Percentiles rank a stretch among this genome's conserved stretches.
Conservation (phyloP, 306 rosid species). For the Cucurbita argyrosperma region DNA sequence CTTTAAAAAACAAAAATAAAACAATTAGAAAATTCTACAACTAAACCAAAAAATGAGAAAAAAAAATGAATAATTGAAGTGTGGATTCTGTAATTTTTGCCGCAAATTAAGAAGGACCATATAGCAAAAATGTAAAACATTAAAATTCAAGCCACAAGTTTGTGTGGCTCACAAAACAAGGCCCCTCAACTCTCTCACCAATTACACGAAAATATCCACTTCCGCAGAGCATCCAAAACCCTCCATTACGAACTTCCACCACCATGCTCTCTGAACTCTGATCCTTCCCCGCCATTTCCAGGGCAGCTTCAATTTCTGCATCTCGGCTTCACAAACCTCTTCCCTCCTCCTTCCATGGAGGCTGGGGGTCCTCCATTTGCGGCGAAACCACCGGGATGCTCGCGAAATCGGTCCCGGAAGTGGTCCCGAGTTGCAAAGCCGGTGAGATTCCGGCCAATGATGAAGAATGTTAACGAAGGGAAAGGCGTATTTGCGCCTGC, state of each 20-base stretch:
- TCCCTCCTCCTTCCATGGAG: slow-evolving; percentile 51
- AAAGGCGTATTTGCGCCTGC: slow-evolving; percentile 84
- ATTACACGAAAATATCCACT: not conserved
- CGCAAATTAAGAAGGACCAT: not conserved
- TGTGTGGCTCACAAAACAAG: slow-evolving; percentile 7
- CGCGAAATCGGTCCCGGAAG: slow-evolving; percentile 38
- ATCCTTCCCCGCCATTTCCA: slow-evolving; percentile 6
- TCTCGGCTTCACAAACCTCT: slow-evolving; percentile 31
- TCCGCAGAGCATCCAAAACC: not conserved
- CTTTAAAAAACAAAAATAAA: too few species aligned
- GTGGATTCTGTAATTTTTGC: not conserved
- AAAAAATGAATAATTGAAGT: too few species aligned
- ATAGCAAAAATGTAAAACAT: not conserved
- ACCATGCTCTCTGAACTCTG: not conserved
- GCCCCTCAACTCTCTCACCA: slow-evolving; percentile 1
- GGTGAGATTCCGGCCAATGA: slow-evolving; percentile 53
- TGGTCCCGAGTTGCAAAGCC: slow-evolving; percentile 46
- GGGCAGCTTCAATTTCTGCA: slow-evolving; percentile 62
- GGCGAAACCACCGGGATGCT: slow-evolving; percentile 56
- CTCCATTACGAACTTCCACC: not conserved
- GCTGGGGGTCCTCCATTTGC: slow-evolving; percentile 52
- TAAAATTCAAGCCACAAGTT: slow-evolving; percentile 1
- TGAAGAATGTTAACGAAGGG: slow-evolving; percentile 95
- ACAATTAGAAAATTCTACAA: not conserved
- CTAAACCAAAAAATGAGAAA: too few species aligned